Base-by-base conservation (phyloP, 495 filamentous ascomycete species). In the Trichocladium uniseriatum region DNA sequence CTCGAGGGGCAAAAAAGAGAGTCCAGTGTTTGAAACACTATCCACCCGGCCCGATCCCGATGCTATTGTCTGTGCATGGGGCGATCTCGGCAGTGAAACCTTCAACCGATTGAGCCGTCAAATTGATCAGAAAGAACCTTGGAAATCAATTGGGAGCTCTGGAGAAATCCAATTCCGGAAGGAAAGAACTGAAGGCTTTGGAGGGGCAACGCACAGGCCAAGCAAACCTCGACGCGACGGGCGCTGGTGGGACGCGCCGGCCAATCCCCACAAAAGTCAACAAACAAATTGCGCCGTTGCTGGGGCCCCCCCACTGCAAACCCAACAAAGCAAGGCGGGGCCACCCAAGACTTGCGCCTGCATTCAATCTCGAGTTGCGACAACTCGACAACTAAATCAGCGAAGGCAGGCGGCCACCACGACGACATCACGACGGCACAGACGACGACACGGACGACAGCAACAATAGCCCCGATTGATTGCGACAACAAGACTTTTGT, bases 211-310 rank as follows among this genome's bases (percentile, higher is more conserved):
- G 54, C 57, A 54, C 52, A 28, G 57, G 31, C 51, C 54, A 54
- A 3, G 34, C 10, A 5, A 8, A 46, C 27, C 5, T 29, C 27
- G 43, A 56, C 59, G 59, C 59, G 59, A 55, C 42, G n/a, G 34
- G 22, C 34, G 43, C 28, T 31, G 35, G 43, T 19, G 40, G 24
- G 40, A 52, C 53, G 53, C 53, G 49, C 29, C 19, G 10, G 31
- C 22, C n/a, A 35, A 6, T 29, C 15, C 37, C 47, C 38, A 47
- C 42, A 46, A 43, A 54, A 60, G 59, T 64, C 61, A 66, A 66
- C 59, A 66, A 66, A 66, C 62, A 73, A 52, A 66, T 60, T 63
- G 59, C 58, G 45, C 50, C 46, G 70, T 73, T 73, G 70, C 70
- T 52, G 56, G 62, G 67, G 62, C 51, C 59, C 20, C 44, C 37